phyloP scores from a whole-genome alignment of 2,329 filamentous ascomycete species.

The Neopestalotiopsis clavispora region DNA sequence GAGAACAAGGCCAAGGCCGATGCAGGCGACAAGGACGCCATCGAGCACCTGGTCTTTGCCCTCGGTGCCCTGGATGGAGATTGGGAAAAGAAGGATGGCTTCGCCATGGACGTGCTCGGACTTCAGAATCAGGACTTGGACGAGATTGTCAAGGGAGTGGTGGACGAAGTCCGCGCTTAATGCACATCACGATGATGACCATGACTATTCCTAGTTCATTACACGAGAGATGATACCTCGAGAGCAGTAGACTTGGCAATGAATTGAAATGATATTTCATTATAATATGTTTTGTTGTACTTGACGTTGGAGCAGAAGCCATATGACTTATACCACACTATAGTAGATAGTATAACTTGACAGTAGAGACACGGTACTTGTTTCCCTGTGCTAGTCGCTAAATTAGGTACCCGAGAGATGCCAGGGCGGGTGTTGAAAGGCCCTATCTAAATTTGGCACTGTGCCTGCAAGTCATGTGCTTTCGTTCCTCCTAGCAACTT shows the following conservation, averaged over 20 bases:
- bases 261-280: too few species aligned
- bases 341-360: neutral
- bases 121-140: constrained; percentile 53
- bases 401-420: too few species aligned
- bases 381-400: neutral
- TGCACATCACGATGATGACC: neutral
- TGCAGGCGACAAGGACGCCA: constrained; percentile 40
- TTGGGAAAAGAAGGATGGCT: constrained; percentile 50
- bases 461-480: constrained; percentile 6
- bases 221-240: too few species aligned
- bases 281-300: too few species aligned
- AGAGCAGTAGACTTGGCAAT: too few species aligned
- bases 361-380: neutral
- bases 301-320: neutral
- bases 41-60: constrained; percentile 55
- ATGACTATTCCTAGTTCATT: neutral
- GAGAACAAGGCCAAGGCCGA: constrained; percentile 43
- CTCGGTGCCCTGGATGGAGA: constrained; percentile 53
- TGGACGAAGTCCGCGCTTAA: neutral
- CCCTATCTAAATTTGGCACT: neutral
- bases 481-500: constrained; percentile 7
- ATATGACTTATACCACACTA: neutral
- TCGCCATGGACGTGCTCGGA: constrained; percentile 52
- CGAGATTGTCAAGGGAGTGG: constrained; percentile 37
- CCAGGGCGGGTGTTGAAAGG: neutral